Evolutionary conservation across 2,329 filamentous ascomycete genomes (phyloP), one percentile per base, ranked within the genome.

Genomic region (Aulographum hederae): DNA sequence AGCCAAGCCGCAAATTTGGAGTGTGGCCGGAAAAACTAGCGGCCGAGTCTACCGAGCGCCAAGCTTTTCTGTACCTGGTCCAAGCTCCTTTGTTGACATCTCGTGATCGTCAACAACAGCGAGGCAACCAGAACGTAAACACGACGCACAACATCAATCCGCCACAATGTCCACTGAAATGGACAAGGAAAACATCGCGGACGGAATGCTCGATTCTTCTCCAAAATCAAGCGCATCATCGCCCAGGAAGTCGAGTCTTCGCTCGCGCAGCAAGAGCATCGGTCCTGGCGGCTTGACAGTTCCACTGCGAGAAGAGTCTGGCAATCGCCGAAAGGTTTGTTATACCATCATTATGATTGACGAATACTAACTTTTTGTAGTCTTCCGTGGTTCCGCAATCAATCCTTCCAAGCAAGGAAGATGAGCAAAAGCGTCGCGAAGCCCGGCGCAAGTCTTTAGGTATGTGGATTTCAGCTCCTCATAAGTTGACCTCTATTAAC

Each of bases 371-470:
- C 29, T 18, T 10, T 6, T 15, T 12, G 17, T 44, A 58, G 48
- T 63, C 60, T 31, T 55, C 59, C 17, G 60, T 62, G 37, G 48
- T 59, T 14, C 56, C 60, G 5, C 73, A 55, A 42, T 55, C 52
- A 2, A 56, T 61, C 26, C 48, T 80, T 34, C 59, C 70, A 41
- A 65, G 64, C 39, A 58, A 69, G 48, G 59, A 72, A 52, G 60
- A 63, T 32, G 30, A 38, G 13, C 53, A 58, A 44, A 53, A 53
- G 36, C 69, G 84, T 34, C 69, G 84, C 43, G 89, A 92, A 51
- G 85, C 82, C 28, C 75, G 89, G 39, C 70, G 89, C 43, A 95
- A 95, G 51, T 94, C 85, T 13, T 67, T 93, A 35, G 84, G 65
- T 68, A 51, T 23, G 50, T 43, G 15, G 19, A 26, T 31, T 11